These are phyloP conservation scores for Boletus vinaceobasis DNA, from an alignment of 768 basidiomycete genomes.

Conservation along the genomic window DNA sequence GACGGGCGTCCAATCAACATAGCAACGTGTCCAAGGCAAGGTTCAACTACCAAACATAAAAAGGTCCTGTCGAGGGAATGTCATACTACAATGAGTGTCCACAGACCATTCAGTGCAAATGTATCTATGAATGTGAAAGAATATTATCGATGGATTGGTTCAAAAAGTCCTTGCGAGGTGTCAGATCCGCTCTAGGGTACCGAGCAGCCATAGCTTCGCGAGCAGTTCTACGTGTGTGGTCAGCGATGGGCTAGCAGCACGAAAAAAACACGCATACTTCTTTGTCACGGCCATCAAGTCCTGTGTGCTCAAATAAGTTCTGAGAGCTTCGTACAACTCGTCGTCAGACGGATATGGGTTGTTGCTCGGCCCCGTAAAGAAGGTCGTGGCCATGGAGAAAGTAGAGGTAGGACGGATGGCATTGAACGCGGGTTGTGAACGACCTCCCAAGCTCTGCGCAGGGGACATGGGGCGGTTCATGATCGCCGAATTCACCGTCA, in stretches of 20 bases:
- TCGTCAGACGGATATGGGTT: constrained; percentile 59
- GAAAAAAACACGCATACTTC: constrained; percentile 41
- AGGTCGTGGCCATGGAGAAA: constrained; percentile 59
- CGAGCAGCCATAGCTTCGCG: constrained; percentile 59
- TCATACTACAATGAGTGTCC: constrained; percentile 3
- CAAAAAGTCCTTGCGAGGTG: constrained; percentile 55
- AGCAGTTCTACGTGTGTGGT: constrained; percentile 42
- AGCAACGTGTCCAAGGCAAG: constrained; percentile 7
- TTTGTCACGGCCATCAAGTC: constrained; percentile 73
- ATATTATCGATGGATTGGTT: constrained; percentile 67
- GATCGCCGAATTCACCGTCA: constrained; percentile 45
- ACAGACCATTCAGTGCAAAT: neutral
- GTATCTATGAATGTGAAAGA: constrained; percentile 48
- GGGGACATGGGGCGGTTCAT: constrained; percentile 36
- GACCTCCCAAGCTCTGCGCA: constrained; percentile 26
- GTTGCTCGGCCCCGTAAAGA: constrained; percentile 47
- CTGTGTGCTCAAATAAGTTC: constrained; percentile 58
- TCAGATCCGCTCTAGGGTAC: constrained; percentile 67
- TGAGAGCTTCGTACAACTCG: constrained; percentile 53
- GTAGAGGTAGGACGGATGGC: constrained; percentile 48
- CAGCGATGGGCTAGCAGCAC: neutral
- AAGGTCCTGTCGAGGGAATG: constrained; percentile 8
- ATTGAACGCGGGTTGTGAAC: constrained; percentile 33
- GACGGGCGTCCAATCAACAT: constrained; percentile 5
- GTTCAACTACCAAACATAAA: neutral